Base-by-base conservation (phyloP, 1,284 basidiomycete species). In the Schizopora paradoxa region DNA sequence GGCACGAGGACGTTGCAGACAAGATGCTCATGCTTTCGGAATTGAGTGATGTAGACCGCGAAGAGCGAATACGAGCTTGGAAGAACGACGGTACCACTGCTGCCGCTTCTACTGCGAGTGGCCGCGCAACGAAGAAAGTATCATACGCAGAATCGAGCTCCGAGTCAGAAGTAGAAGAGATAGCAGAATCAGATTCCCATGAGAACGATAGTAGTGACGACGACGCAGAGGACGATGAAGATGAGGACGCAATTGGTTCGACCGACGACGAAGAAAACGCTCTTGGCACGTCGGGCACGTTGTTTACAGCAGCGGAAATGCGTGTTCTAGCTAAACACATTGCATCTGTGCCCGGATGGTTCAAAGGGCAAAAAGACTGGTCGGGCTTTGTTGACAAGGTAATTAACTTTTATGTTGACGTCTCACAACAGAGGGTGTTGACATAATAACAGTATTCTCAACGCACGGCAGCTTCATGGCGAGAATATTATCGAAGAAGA, bases 1-100 rank as follows among this genome's bases (percentile, higher is more conserved):
- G 68, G 41, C 67, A 74, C 43, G 77, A 80, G 47, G 77, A 81
- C 54, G 58, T 82, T 25, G 77, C 80, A 2, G 80, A 81, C 54
- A 77, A 79, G 54, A 77, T 81, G 34, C 56, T 79, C 29, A 72
- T 74, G n/a, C 66, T 73, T n/a, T 69, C 69, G 16, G 61, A 67
- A 21, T 31, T 51, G 19, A 41, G 44, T 28, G 45, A 51, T 5
- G 23, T 16, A 8, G 49, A 51, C 25, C 45, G 43, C 7, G 44
- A 41, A 31, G 33, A 26, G 5, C 39, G 19, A 8, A 50, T 50
- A 21, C 43, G 34, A 13, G 37, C 48, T 8, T 50, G 48, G 48
- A 50, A 42, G 27, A 27, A 28, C 6, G 39, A 29, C 7, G 14
- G 11, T 5, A 42, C 43, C n/a, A 32, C 41, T 16, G 41, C 22